Evolutionary conservation across 768 basidiomycete genomes (phyloP).

Genomic region (Psilocybe cubensis): DNA sequence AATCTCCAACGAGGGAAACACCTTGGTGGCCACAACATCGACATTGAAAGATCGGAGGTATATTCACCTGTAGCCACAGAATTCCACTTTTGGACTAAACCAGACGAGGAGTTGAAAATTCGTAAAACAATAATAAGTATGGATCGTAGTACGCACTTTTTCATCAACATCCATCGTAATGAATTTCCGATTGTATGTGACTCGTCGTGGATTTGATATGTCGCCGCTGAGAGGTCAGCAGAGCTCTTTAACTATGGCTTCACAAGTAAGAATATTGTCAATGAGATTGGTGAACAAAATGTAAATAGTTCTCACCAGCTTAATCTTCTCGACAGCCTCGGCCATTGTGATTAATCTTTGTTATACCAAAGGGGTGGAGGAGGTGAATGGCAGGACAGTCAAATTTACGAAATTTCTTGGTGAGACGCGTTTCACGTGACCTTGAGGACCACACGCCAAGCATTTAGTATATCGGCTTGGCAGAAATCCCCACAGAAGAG

Average conservation of each 20-base stretch:
- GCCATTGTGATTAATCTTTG: constrained; percentile 30
- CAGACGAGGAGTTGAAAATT: constrained; percentile 8
- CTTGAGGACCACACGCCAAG: not conserved
- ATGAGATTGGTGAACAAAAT: not conserved
- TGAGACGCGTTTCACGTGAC: constrained; percentile 7
- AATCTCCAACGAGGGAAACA: not conserved
- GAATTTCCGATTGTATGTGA: constrained; percentile 96
- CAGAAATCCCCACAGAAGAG: not conserved
- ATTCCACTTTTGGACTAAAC: constrained; percentile 92
- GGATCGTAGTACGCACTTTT: constrained; percentile 68
- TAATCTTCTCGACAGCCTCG: constrained; percentile 42
- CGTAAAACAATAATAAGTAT: not conserved
- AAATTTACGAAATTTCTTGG: constrained; percentile 6
- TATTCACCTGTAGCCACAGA: constrained; percentile 92
- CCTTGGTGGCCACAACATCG: not conserved
- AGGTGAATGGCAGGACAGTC: not conserved
- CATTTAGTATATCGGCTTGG: not conserved
- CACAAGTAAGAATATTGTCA: constrained; percentile 24
- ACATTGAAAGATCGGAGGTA: not conserved
- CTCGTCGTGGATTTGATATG: constrained; percentile 92
- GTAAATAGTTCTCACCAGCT: constrained; percentile 33
- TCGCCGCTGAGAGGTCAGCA: constrained; percentile 83
- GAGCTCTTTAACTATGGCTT: constrained; percentile 78
- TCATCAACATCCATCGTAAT: constrained; percentile 98
- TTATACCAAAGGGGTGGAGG: not conserved